Percentiles rank a stretch among this genome's conserved stretches.
Conservation (phyloP, 441 rosid species). For the Erodium chrysanthum region DNA sequence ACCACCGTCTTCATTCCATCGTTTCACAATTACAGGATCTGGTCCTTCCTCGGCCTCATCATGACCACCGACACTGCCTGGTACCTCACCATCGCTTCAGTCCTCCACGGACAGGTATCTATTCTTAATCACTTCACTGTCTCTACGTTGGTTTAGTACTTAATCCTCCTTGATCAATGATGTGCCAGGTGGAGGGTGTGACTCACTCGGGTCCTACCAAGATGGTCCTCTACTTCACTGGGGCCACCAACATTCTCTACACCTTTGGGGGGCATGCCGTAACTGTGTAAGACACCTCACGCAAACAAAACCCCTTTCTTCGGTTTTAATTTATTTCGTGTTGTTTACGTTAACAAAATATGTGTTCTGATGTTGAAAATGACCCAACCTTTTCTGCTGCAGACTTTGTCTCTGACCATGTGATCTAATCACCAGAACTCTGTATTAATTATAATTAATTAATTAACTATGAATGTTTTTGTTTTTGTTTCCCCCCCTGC, state of each 20-base stretch:
- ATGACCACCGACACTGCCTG: slow-evolving; percentile 78
- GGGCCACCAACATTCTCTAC: slow-evolving; percentile 79
- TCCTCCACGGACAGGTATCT: slow-evolving; percentile 67
- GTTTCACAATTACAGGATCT: slow-evolving; percentile 70
- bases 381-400: slow-evolving; percentile 25
- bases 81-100: slow-evolving; percentile 63
- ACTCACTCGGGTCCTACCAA: slow-evolving; percentile 53
- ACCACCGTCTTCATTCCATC: slow-evolving; percentile 72
- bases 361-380: slow-evolving; percentile 17
- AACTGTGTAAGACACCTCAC: slow-evolving; percentile 41
- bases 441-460: neutral
- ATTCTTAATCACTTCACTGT: too few relatives aligned
- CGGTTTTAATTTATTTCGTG: slow-evolving; percentile 12
- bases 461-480: neutral
- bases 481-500: slow-evolving; percentile 20
- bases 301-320: neutral
- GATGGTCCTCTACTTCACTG: slow-evolving; percentile 17
- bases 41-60: slow-evolving; percentile 69
- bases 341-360: slow-evolving; percentile 23
- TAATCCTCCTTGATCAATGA: too few relatives aligned
- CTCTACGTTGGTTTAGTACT: too few relatives aligned
- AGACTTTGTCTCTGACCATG: slow-evolving; percentile 25
- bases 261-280: slow-evolving; percentile 72
- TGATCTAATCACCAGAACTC: slow-evolving; percentile 20
- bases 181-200: slow-evolving; percentile 45